A percentile compares a stretch with the other conserved stretches of the same genome.
Evolutionary conservation across 2,329 filamentous ascomycete species (phyloP).

Genomic region (Lomentospora prolificans): DNA sequence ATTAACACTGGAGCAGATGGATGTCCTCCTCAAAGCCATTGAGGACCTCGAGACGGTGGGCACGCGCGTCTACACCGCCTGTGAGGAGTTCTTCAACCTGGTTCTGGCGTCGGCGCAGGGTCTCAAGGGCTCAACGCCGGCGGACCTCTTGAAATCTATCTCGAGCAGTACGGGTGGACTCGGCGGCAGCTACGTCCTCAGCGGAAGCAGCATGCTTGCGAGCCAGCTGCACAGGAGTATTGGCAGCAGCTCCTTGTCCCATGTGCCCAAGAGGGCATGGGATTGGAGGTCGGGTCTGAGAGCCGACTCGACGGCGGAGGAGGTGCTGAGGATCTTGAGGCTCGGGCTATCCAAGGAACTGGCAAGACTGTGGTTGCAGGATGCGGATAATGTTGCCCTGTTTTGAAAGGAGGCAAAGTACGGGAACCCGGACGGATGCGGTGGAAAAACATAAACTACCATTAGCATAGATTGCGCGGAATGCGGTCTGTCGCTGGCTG

Average conservation of each 20-base stretch:
- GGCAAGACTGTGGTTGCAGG: conserved; percentile 57
- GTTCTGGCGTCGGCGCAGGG: conserved; percentile 59
- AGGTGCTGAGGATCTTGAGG: conserved; percentile 64
- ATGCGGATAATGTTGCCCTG: conserved; percentile 46
- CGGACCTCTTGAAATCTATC: conserved; percentile 46
- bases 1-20: conserved; percentile 60
- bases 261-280: conserved; percentile 50
- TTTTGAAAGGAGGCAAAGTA: conserved; percentile 19
- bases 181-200: conserved; percentile 51
- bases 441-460: not conserved
- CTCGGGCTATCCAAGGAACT: conserved; percentile 66
- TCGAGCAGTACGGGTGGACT: conserved; percentile 38
- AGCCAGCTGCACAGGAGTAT: conserved; percentile 53
- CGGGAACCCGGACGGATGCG: not conserved
- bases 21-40: conserved; percentile 63
- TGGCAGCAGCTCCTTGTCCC: conserved; percentile 36
- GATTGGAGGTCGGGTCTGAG: conserved; percentile 73
- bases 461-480: not conserved
- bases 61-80: conserved; percentile 60
- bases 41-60: conserved; percentile 73
- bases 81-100: conserved; percentile 68
- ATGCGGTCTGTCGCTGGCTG: not conserved
- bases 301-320: conserved; percentile 50
- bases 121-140: conserved; percentile 50
- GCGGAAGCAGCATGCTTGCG: conserved; percentile 63